Conservation (phyloP, 768 basidiomycete species). For the Macrolepiota albuminosa region DNA sequence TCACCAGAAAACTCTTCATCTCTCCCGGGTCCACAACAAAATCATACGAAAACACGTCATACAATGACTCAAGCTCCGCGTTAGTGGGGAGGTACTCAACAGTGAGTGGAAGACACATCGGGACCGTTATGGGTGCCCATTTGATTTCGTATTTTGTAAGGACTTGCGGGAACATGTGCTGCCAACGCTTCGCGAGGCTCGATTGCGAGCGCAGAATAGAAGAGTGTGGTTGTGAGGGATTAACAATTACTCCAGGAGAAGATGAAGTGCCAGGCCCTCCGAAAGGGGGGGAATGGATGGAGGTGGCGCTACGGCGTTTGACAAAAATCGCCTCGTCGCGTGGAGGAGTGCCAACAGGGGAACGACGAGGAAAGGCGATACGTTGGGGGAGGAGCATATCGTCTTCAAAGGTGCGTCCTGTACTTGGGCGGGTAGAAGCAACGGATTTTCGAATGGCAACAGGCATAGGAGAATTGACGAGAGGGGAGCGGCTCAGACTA, state of each 20-base stretch:
- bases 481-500: constrained; percentile 28
- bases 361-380: constrained; percentile 45
- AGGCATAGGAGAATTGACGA: constrained; percentile 33
- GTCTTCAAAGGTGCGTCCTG: constrained; percentile 55
- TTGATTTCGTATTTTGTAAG: constrained; percentile 83
- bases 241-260: constrained; percentile 45
- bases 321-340: constrained; percentile 55
- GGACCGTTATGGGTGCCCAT: constrained; percentile 84
- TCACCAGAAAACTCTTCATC: constrained; percentile 84
- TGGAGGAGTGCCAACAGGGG: constrained; percentile 66
- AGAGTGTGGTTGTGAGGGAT: constrained; percentile 63
- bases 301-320: constrained; percentile 51
- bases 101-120: constrained; percentile 85
- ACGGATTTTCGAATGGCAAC: constrained; percentile 36
- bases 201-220: constrained; percentile 58
- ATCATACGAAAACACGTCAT: constrained; percentile 83
- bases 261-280: constrained; percentile 31
- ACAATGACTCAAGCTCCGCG: constrained; percentile 69
- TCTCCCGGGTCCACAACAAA: constrained; percentile 82
- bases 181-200: constrained; percentile 84
- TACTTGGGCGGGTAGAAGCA: constrained; percentile 35
- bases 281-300: constrained; percentile 31
- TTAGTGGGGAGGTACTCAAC: constrained; percentile 82
- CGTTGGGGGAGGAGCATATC: constrained; percentile 45
- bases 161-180: constrained; percentile 75